Base-by-base conservation (phyloP, 2,329 filamentous ascomycete genomes). In the Coleophoma cylindrospora region DNA sequence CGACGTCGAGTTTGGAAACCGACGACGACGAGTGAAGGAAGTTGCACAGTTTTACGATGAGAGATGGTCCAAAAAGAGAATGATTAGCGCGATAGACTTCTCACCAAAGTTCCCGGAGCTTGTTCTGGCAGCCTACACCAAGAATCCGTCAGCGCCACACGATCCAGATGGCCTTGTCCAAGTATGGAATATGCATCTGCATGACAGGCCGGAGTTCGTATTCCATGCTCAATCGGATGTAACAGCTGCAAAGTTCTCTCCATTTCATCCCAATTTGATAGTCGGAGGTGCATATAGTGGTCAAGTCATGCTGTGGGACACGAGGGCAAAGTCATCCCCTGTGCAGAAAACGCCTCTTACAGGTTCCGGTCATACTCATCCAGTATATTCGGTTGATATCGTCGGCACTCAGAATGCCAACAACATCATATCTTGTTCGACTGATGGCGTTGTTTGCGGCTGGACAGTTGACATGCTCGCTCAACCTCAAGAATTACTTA, bases 401-500 rank as follows among this genome's bases (percentile, higher is more conserved):
- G 90, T 99, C 45, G 94, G 94, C 56, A 99, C 95, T 1, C 94
- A 97, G 65, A 99, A 99, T 67, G 94, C 94, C 52, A 96, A 96
- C 73, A 99, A 97, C 68, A 96, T 99, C 66, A 88, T 99, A 61
- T 96, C 91, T 34, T 92, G 90, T 66, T 96, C 91, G 1, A 99
- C 94, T 1, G 94, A 99, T 64, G 94, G 94, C 49, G 90, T 95
- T 10, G 90, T 97, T 40, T 99, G 94, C 68, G 89, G 91, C 44
- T 99, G 94, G 94, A 91, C 89, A 49, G 90, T 96, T 56, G 95
- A 99, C 68, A 97, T 99, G 83, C 87, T 99, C 53, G 90, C 92
- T 1, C 90, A 96, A 68, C 94, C 94, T 1, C 92, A 97, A 69
- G 94, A 99, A 72, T 86, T 91, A 49, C 81, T 99, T 40, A 90